Evolutionary conservation across 257 asterid genomes (phyloP).

Genomic region (Anisodus acutangulus): DNA sequence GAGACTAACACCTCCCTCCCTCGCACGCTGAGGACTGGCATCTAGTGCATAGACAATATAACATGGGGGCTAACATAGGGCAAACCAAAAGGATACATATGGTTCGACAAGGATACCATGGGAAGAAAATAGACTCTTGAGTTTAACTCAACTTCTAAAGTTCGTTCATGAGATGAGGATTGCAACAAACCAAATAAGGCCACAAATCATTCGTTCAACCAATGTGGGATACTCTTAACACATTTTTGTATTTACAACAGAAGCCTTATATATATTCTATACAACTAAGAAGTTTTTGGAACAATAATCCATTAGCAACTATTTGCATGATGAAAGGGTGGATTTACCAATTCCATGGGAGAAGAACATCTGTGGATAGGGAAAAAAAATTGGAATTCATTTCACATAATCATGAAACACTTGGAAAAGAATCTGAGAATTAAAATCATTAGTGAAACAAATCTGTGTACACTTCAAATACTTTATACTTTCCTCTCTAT

Average conservation of each 20-base stretch:
- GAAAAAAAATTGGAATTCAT: not conserved
- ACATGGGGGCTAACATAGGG: not conserved
- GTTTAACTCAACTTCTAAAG: not conserved
- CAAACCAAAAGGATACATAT: not conserved
- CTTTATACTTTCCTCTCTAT: slow-evolving; percentile 25
- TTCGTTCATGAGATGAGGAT: not conserved
- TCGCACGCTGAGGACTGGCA: not conserved
- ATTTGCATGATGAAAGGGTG: not conserved
- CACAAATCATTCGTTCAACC: not conserved
- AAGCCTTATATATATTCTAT: slow-evolving; percentile 19
- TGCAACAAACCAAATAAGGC: not conserved
- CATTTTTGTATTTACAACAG: not conserved
- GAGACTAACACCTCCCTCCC: not conserved
- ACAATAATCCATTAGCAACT: not conserved
- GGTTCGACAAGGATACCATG: not conserved
- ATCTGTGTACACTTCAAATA: slow-evolving; percentile 28
- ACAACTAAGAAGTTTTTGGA: not conserved
- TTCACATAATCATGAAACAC: not conserved
- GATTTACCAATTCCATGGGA: not conserved
- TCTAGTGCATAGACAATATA: not conserved
- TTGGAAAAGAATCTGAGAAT: slow-evolving; percentile 36
- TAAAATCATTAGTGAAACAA: slow-evolving; percentile 39
- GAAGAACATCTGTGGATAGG: not conserved
- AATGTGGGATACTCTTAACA: not conserved
- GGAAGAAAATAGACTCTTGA: not conserved